phyloP scores from a whole-genome alignment of 305 asterid genomes.

The Ruellia speciosa region DNA sequence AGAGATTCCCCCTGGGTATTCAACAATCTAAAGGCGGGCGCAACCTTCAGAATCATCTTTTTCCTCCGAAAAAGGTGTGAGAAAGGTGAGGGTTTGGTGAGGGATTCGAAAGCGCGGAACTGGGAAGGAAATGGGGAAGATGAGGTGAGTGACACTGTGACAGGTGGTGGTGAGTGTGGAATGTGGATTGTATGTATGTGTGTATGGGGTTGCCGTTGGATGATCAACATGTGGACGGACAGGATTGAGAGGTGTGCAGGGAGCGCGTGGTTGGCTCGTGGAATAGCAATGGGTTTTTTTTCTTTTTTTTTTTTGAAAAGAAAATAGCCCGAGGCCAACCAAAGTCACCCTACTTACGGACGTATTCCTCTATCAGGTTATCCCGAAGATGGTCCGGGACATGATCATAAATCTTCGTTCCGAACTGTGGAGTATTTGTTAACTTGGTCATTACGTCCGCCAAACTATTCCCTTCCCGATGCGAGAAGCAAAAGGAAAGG shows the following conservation, averaged over 20 bases:
- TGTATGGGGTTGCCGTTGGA: background rate
- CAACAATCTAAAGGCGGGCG: conserved; percentile 35
- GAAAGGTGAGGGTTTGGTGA: background rate
- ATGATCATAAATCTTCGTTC: too few species aligned
- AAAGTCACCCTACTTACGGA: too few species aligned
- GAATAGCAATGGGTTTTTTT: too few species aligned
- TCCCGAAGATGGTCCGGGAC: too few species aligned
- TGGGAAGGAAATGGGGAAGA: background rate
- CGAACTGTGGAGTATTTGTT: too few species aligned
- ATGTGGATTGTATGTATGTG: background rate
- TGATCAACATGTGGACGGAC: background rate
- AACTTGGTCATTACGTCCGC: too few species aligned
- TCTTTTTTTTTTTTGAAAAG: too few species aligned
- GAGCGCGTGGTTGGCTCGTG: conserved; percentile 11
- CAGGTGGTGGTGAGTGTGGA: background rate
- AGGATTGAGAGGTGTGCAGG: background rate
- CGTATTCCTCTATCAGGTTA: too few species aligned
- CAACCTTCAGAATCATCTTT: conserved; percentile 42
- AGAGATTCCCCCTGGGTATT: conserved; percentile 25
- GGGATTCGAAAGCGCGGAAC: background rate
- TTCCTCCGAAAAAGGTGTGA: background rate
- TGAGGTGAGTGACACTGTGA: background rate
- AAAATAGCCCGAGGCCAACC: too few species aligned
- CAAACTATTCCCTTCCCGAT: too few species aligned
- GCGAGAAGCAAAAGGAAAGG: too few species aligned